Percentiles rank a stretch among this genome's conserved stretches.
phyloP scores from a whole-genome alignment of 148 eudicot genomes.

The Talinum fruticosum region DNA sequence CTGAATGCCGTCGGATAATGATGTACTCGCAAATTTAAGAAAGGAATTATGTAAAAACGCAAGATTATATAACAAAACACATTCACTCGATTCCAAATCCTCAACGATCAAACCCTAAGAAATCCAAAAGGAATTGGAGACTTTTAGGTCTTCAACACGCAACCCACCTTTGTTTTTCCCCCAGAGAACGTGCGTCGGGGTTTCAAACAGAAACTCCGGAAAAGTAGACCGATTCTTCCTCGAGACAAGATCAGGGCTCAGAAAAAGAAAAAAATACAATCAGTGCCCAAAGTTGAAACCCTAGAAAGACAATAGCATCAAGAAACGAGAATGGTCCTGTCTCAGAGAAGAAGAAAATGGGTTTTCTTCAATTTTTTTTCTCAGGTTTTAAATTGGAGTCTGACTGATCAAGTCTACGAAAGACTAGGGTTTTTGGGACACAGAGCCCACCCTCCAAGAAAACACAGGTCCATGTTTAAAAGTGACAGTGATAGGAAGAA shows the following conservation, averaged over 20 bases:
- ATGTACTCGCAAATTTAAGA: conserved; percentile 8
- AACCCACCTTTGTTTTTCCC: background rate
- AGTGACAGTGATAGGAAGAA: too few relatives aligned
- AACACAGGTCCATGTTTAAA: too few relatives aligned
- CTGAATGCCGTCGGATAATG: background rate
- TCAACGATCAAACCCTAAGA: background rate
- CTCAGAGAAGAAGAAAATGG: background rate
- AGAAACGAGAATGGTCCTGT: background rate
- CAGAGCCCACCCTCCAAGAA: background rate
- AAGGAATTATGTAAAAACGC: background rate
- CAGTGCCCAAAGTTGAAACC: conserved; percentile 14
- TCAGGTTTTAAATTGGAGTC: background rate
- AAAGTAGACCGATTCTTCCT: background rate
- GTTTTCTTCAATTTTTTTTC: background rate
- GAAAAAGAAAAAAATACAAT: background rate
- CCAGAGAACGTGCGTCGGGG: conserved; percentile 10
- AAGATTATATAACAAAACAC: background rate
- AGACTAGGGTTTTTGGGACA: conserved; percentile 3
- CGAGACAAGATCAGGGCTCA: conserved; percentile 23
- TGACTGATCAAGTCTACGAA: background rate
- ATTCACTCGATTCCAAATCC: background rate
- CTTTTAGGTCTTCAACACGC: background rate
- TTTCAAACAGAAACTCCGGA: background rate
- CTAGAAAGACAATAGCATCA: conserved; percentile 7
- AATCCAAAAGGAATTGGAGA: background rate